Evolutionary conservation across 2,329 filamentous ascomycete genomes (phyloP).

Genomic region (Fusarium sp.): DNA sequence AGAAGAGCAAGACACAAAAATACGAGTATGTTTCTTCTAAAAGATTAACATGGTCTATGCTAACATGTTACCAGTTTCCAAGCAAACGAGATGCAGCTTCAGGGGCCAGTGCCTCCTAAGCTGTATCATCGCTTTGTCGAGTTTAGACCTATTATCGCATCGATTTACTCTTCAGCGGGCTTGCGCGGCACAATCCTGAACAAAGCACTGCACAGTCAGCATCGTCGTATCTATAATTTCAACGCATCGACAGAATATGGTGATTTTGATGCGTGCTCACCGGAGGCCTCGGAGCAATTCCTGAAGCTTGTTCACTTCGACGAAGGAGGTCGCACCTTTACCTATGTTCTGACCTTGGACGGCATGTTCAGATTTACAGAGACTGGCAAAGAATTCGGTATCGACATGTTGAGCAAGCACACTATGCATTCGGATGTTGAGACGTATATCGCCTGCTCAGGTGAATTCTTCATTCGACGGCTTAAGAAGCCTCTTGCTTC

Average conservation of each 20-base stretch:
- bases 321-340: constrained; percentile 86
- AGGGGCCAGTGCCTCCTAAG: constrained; percentile 80
- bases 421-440: constrained; percentile 96
- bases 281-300: constrained; percentile 80
- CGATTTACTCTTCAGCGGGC: constrained; percentile 85
- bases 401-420: constrained; percentile 93
- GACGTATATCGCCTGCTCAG: constrained; percentile 90
- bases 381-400: constrained; percentile 93
- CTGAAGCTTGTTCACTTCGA: constrained; percentile 88
- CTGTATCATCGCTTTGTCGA: constrained; percentile 95
- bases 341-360: constrained; percentile 90
- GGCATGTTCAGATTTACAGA: constrained; percentile 91
- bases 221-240: constrained; percentile 89
- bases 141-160: constrained; percentile 88
- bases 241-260: constrained; percentile 80
- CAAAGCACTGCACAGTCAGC: constrained; percentile 89
- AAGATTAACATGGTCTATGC: background rate
- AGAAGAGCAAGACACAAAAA: constrained; percentile 69
- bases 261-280: constrained; percentile 70
- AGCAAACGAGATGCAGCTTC: constrained; percentile 88
- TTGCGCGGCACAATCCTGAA: constrained; percentile 83
- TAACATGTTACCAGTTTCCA: constrained; percentile 73
- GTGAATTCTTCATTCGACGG: constrained; percentile 90
- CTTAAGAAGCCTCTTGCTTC: constrained; percentile 61
- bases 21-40: constrained; percentile 73